These are phyloP conservation scores for Alternaria longipes DNA, from an alignment of 2,329 filamentous ascomycete genomes.

Conservation along the genomic window DNA sequence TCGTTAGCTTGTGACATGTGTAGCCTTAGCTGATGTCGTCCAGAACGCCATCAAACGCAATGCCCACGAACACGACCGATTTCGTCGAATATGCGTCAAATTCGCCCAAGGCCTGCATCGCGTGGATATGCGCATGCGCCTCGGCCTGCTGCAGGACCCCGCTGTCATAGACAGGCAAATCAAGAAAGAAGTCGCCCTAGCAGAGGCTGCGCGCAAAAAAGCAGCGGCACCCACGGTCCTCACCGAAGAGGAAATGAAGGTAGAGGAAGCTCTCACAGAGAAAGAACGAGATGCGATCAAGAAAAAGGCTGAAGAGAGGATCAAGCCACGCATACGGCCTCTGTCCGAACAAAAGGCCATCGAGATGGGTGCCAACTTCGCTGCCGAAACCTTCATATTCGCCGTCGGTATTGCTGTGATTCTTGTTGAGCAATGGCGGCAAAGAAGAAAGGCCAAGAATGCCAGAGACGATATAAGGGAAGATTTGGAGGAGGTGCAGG, in stretches of 20 bases:
- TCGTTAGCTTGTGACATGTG: too few relatives aligned
- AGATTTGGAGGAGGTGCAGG: constrained; percentile 66
- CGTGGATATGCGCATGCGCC: constrained; percentile 72
- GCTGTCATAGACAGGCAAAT: constrained; percentile 64
- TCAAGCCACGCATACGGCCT: constrained; percentile 66
- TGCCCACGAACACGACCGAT: constrained; percentile 73
- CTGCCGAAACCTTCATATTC: constrained; percentile 73
- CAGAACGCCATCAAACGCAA: constrained; percentile 74
- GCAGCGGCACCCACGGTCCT: constrained; percentile 67
- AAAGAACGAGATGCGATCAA: constrained; percentile 60
- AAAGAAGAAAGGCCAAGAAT: constrained; percentile 67
- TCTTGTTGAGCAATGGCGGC: constrained; percentile 69
- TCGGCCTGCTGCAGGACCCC: constrained; percentile 70
- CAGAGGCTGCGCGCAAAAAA: constrained; percentile 62
- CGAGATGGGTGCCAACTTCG: constrained; percentile 74
- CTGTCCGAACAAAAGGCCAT: constrained; percentile 74
- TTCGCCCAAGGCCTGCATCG: constrained; percentile 72
- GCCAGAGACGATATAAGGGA: constrained; percentile 69
- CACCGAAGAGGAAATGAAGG: constrained; percentile 67
- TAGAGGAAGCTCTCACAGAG: constrained; percentile 61
- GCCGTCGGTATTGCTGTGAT: constrained; percentile 69
- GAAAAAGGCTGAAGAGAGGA: constrained; percentile 51
- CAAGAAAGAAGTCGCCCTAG: constrained; percentile 63
- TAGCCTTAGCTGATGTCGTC: constrained; percentile 7
- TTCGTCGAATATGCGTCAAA: constrained; percentile 67